A percentile compares a stretch with the other conserved stretches of the same genome.
Conservation (phyloP, 23 red algal species). For the Cyanidiococcus yangmingshanensis region DNA sequence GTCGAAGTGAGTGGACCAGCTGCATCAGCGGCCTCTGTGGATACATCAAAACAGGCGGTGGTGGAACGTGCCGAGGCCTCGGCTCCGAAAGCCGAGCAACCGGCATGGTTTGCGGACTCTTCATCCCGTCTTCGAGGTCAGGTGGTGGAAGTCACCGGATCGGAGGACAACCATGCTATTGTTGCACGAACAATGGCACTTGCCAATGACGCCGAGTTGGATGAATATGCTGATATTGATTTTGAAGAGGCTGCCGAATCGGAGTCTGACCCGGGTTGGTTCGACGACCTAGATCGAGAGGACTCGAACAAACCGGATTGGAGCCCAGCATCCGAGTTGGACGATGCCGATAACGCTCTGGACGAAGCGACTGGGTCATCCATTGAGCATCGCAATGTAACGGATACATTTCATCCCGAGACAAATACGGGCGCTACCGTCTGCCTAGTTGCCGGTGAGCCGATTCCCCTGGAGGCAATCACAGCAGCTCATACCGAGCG, state of each 20-base stretch:
- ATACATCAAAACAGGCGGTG: not conserved
- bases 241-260: conserved; percentile 8
- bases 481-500: not conserved
- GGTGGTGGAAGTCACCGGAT: not conserved
- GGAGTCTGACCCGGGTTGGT: not conserved
- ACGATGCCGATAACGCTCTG: not conserved
- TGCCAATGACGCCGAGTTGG: not conserved
- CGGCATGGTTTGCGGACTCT: not conserved
- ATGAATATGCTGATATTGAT: conserved; percentile 7
- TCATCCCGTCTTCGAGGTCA: not conserved
- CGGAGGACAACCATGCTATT: not conserved
- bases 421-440: not conserved
- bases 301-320: not conserved
- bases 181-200: not conserved
- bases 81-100: not conserved
- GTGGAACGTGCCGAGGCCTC: not conserved
- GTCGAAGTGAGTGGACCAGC: not conserved
- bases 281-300: not conserved
- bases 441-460: not conserved
- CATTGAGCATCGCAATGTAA: not conserved
- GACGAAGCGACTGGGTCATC: not conserved
- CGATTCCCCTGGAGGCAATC: not conserved
- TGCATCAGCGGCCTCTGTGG: not conserved
- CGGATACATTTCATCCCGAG: not conserved
- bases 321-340: not conserved